phyloP scores from a whole-genome alignment of 495 filamentous ascomycete genomes.

The Hamigera avellanea region DNA sequence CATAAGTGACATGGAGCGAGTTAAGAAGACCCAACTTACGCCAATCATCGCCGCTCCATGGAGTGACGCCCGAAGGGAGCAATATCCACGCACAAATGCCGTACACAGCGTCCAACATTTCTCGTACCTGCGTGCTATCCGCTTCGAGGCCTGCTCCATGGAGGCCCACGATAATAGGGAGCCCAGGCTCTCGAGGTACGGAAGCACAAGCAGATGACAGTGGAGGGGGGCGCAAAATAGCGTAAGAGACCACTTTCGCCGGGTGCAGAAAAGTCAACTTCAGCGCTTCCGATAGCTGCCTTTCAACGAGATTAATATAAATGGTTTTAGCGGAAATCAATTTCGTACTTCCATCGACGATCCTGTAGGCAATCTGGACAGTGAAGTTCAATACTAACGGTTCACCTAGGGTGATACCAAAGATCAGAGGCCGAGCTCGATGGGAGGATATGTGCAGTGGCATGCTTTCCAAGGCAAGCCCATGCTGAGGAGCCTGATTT shows the following conservation, averaged over 20 bases:
- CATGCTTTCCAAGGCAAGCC: background rate
- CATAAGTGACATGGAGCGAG: too few species aligned
- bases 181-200: background rate
- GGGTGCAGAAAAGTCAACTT: slow-evolving; percentile 48
- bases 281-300: slow-evolving; percentile 30
- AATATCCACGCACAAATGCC: slow-evolving; percentile 45
- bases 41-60: slow-evolving; percentile 56
- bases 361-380: slow-evolving; percentile 6
- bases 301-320: slow-evolving; percentile 7
- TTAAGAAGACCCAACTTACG: slow-evolving; percentile 22
- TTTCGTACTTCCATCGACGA: slow-evolving; percentile 1
- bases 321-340: slow-evolving; percentile 3
- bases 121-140: slow-evolving; percentile 29
- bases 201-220: slow-evolving; percentile 10
- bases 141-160: slow-evolving; percentile 51
- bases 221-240: slow-evolving; percentile 46
- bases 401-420: slow-evolving; percentile 2
- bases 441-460: slow-evolving; percentile 6
- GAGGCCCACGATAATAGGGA: slow-evolving; percentile 36
- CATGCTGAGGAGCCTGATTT: background rate
- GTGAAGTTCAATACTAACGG: background rate
- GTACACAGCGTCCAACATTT: slow-evolving; percentile 35
- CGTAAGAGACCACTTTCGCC: slow-evolving; percentile 46
- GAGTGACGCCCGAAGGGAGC: slow-evolving; percentile 47
- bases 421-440: slow-evolving; percentile 9